Evolutionary conservation across 2,329 filamentous ascomycete species (phyloP).

Genomic region (Neofusicoccum kwambonambiense): DNA sequence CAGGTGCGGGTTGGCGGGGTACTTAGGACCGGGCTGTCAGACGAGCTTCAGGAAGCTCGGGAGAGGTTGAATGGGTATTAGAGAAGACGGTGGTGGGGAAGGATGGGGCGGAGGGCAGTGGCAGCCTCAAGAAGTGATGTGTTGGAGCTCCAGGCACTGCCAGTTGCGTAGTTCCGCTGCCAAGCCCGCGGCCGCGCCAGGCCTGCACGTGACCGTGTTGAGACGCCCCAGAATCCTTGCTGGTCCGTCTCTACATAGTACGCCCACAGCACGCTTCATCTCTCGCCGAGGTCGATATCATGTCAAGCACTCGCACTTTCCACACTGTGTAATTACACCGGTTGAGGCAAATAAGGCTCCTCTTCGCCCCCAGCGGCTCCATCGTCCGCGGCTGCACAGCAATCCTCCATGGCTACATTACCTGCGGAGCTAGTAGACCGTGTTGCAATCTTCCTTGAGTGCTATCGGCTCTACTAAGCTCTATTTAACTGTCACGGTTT

Average conservation of each 20-base stretch:
- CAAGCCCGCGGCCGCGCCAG: conserved; percentile 6
- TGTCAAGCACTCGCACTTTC: too few relatives aligned
- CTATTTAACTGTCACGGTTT: too few relatives aligned
- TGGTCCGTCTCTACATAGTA: too few relatives aligned
- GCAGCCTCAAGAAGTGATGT: conserved; percentile 5
- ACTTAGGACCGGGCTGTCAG: conserved; percentile 1
- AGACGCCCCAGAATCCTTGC: background rate
- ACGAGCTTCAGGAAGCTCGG: conserved; percentile 1
- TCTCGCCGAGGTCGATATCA: background rate
- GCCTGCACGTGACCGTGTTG: background rate
- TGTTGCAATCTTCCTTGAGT: too few relatives aligned
- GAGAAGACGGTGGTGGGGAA: background rate
- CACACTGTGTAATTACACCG: background rate
- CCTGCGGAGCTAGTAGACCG: too few relatives aligned
- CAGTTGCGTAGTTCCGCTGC: conserved; percentile 16
- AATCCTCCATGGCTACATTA: too few relatives aligned
- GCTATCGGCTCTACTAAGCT: too few relatives aligned
- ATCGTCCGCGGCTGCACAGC: too few relatives aligned
- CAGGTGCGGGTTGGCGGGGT: conserved; percentile 25
- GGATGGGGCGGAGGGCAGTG: background rate
- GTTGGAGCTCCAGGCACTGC: conserved; percentile 20
- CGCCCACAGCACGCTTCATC: background rate
- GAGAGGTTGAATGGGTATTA: background rate
- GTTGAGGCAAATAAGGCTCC: too few relatives aligned
- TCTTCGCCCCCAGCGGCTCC: too few relatives aligned